Conservation (phyloP, 495 filamentous ascomycete genomes). For the Paragyromitra xinjiangensis region DNA sequence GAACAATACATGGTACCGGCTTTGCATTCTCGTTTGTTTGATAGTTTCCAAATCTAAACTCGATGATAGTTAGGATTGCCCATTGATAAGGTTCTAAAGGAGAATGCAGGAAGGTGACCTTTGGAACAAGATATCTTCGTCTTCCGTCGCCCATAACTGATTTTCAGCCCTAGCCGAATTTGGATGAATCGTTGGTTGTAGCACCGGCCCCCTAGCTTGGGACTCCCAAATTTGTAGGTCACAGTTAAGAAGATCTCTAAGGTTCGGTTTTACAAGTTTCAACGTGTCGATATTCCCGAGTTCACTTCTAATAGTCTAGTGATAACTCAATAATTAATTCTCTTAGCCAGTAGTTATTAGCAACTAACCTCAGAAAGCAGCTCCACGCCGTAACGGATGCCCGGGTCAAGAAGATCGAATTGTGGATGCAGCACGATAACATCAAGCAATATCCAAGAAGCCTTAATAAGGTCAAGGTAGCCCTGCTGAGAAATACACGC, state of each 20-base stretch:
- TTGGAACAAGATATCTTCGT: conserved; percentile 36
- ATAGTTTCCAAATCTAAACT: conserved; percentile 31
- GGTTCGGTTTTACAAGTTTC: not conserved
- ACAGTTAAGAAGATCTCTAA: not conserved
- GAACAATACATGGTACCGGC: not conserved
- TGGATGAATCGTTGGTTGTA: conserved; percentile 24
- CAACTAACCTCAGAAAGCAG: too few species aligned
- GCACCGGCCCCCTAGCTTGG: conserved; percentile 23
- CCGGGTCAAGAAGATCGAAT: too few species aligned
- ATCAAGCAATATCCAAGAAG: too few species aligned
- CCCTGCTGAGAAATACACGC: too few species aligned
- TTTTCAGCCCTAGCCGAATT: not conserved
- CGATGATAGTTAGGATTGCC: not conserved
- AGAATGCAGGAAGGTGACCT: not conserved
- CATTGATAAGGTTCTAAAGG: not conserved
- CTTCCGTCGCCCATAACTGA: conserved; percentile 5
- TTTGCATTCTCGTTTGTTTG: not conserved
- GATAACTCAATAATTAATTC: not conserved
- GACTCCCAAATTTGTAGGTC: conserved; percentile 57
- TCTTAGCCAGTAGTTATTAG: not conserved
- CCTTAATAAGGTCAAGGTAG: too few species aligned
- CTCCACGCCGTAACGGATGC: too few species aligned
- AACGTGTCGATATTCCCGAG: too few species aligned
- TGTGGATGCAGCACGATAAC: too few species aligned
- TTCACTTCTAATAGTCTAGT: too few species aligned